Conservation (phyloP, 192 early-diverging fungal genomes). For the Chytriomyces confervae region DNA sequence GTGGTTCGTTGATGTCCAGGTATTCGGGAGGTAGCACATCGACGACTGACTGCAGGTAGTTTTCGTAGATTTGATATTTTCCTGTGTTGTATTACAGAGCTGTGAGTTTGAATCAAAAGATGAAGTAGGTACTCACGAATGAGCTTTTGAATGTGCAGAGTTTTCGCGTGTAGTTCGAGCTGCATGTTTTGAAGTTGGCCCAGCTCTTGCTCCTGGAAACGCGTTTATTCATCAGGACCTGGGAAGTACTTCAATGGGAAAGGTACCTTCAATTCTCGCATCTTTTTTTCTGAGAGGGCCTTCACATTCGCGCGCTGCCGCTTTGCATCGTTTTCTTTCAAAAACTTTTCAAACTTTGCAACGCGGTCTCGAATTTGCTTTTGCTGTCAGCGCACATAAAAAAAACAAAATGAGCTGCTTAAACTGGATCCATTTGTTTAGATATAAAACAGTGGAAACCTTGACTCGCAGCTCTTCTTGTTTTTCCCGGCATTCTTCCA, state of each 20-base stretch:
- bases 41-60: constrained; percentile 63
- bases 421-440: not conserved
- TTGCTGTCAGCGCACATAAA: constrained; percentile 48
- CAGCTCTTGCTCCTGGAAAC: constrained; percentile 59
- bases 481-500: constrained; percentile 68
- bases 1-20: constrained; percentile 66
- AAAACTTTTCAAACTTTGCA: constrained; percentile 69
- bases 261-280: constrained; percentile 59
- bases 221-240: not conserved
- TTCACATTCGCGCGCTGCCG: constrained; percentile 64
- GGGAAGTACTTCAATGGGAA: not conserved
- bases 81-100: constrained; percentile 29
- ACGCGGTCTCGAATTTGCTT: constrained; percentile 67
- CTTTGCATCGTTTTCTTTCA: constrained; percentile 72
- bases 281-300: constrained; percentile 59
- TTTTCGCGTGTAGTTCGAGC: constrained; percentile 52
- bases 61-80: constrained; percentile 62
- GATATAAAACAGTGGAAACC: constrained; percentile 33
- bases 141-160: constrained; percentile 48
- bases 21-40: constrained; percentile 64
- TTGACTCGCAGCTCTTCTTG: constrained; percentile 65
- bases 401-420: not conserved
- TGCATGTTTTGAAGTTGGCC: constrained; percentile 45
- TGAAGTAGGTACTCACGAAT: constrained; percentile 46
- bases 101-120: not conserved